A percentile compares a stretch with the other conserved stretches of the same genome.
Conservation (phyloP, 2,329 filamentous ascomycete genomes). For the Leptodontidium sp. region DNA sequence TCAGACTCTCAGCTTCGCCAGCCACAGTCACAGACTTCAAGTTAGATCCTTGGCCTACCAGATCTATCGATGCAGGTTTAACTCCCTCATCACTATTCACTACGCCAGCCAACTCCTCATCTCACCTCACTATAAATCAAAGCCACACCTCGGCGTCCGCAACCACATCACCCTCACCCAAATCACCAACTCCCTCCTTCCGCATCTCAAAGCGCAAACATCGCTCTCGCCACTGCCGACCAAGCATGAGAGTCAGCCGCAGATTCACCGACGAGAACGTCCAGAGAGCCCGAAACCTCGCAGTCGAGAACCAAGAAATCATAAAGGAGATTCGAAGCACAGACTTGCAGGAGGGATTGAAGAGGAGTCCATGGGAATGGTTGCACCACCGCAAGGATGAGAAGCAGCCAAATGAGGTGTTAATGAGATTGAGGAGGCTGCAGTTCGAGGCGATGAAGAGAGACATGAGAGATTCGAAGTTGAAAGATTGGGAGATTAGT, state of each 20-base stretch:
- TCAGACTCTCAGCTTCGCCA: neutral
- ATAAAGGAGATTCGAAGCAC: neutral
- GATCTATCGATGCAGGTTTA: neutral
- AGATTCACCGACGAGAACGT: neutral
- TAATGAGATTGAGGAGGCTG: neutral
- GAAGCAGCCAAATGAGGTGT: neutral
- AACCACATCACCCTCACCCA: neutral
- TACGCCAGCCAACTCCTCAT: no score
- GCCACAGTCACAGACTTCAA: neutral
- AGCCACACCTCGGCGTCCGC: neutral
- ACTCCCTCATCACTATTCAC: neutral
- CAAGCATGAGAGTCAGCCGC: neutral
- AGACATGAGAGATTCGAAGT: neutral
- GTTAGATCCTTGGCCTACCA: neutral
- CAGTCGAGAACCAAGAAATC: neutral
- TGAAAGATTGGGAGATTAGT: slow-evolving; percentile 6
- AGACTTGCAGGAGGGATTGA: neutral
- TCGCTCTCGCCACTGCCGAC: neutral
- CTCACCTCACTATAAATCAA: no score
- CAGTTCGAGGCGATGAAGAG: neutral
- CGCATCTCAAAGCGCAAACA: neutral
- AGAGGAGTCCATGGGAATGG: neutral
- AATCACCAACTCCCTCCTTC: neutral
- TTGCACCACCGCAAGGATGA: neutral
- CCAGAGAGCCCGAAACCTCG: neutral